Percentiles rank a stretch among this genome's conserved stretches.
Evolutionary conservation across 495 filamentous ascomycete genomes (phyloP).

Genomic region (Xylaria nigripes): DNA sequence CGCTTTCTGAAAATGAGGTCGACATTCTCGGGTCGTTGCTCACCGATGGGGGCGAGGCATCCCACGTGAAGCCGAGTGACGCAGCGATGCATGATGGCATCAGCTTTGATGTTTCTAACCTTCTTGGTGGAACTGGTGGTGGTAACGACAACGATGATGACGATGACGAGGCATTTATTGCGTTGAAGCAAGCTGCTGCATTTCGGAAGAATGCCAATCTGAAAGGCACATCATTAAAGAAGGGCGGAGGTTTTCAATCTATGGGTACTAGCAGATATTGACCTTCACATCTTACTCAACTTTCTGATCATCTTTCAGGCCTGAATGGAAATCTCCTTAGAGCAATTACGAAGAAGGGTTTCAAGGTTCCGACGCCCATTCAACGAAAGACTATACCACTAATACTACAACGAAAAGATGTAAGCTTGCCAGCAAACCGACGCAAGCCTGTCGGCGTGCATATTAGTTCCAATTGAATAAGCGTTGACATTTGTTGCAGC

Average conservation of each 20-base stretch:
- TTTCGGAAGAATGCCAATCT: slow-evolving; percentile 76
- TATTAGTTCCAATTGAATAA: not conserved
- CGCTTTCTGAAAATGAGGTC: slow-evolving; percentile 80
- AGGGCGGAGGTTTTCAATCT: slow-evolving; percentile 89
- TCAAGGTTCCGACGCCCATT: slow-evolving; percentile 91
- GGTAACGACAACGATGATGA: slow-evolving; percentile 47
- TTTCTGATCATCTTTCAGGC: slow-evolving; percentile 31
- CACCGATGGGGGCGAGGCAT: slow-evolving; percentile 38
- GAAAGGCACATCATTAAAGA: slow-evolving; percentile 82
- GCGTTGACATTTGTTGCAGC: slow-evolving; percentile 19
- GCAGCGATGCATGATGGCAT: slow-evolving; percentile 28
- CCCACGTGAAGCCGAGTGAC: slow-evolving; percentile 25
- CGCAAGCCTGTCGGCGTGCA: not conserved
- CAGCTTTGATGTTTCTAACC: slow-evolving; percentile 34
- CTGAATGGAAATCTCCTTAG: slow-evolving; percentile 73
- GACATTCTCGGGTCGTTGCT: slow-evolving; percentile 83
- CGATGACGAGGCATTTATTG: slow-evolving; percentile 82
- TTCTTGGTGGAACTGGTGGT: slow-evolving; percentile 40
- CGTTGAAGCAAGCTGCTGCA: slow-evolving; percentile 68
- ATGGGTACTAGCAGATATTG: slow-evolving; percentile 53
- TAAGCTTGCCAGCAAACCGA: not conserved
- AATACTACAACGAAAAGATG: slow-evolving; percentile 31
- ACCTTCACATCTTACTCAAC: not conserved
- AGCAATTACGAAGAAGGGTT: slow-evolving; percentile 87
- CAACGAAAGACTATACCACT: slow-evolving; percentile 94